Conservation (phyloP, 2,329 filamentous ascomycete genomes). For the Cryphonectria carpinicola region DNA sequence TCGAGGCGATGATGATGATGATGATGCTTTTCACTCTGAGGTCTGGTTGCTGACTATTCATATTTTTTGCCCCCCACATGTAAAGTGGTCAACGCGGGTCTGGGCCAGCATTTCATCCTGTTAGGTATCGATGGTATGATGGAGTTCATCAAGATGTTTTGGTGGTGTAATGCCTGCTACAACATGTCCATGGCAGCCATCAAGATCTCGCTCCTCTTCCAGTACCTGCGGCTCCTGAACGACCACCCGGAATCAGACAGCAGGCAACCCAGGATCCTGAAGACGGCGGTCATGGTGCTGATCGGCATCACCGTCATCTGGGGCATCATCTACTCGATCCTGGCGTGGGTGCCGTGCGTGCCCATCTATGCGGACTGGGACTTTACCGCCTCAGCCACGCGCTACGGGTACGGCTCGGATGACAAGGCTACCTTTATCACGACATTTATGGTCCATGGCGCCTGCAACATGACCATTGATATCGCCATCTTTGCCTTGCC, state of each 20-base stretch:
- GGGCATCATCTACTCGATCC: slow-evolving; percentile 32
- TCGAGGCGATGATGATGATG: not conserved
- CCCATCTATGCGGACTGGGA: slow-evolving; percentile 32
- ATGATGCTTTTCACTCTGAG: not conserved
- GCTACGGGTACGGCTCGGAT: slow-evolving; percentile 22
- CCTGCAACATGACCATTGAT: slow-evolving; percentile 25
- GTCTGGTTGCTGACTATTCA: not conserved
- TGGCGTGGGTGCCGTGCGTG: slow-evolving; percentile 34
- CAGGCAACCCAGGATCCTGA: slow-evolving; percentile 29
- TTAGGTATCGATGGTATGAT: slow-evolving; percentile 17
- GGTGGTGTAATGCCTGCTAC: slow-evolving; percentile 33
- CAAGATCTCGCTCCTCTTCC: slow-evolving; percentile 34
- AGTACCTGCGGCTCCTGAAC: slow-evolving; percentile 34
- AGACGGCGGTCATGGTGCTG: slow-evolving; percentile 26
- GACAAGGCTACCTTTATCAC: slow-evolving; percentile 10
- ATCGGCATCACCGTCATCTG: slow-evolving; percentile 31
- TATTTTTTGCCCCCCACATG: too few species aligned
- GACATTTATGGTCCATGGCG: slow-evolving; percentile 23
- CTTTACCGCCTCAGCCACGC: slow-evolving; percentile 10
- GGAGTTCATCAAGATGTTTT: slow-evolving; percentile 26
- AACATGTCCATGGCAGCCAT: slow-evolving; percentile 32
- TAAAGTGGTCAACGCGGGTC: slow-evolving; percentile 19
- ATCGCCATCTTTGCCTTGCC: slow-evolving; percentile 24
- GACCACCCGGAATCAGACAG: slow-evolving; percentile 28
- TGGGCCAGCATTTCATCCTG: slow-evolving; percentile 21